Conservation (phyloP, 1,284 basidiomycete species). For the Takashimella koratensis region DNA sequence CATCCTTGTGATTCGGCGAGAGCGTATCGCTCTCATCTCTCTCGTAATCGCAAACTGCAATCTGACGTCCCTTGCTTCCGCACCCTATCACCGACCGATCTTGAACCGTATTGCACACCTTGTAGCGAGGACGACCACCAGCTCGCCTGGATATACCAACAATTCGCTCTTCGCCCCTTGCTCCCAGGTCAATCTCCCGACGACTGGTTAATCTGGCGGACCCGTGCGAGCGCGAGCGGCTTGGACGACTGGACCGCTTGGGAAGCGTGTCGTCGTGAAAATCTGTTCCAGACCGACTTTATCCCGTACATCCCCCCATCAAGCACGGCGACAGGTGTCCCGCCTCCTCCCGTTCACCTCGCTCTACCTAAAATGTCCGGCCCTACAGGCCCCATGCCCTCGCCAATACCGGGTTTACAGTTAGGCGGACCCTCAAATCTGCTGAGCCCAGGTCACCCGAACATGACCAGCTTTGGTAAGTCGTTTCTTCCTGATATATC, state of each 20-base stretch:
- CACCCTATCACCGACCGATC: not conserved
- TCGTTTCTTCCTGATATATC: no score
- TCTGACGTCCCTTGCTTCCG: not conserved
- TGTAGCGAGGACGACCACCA: conserved; percentile 13
- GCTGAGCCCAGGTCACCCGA: no score
- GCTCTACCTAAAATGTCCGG: no score
- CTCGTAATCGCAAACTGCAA: not conserved
- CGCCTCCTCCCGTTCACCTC: no score
- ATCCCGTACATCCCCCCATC: no score
- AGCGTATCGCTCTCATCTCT: no score
- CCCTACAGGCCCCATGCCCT: no score
- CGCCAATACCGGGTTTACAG: no score
- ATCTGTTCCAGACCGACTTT: not conserved
- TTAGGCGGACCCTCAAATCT: no score
- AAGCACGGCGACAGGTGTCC: no score
- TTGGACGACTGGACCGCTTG: conserved; percentile 22
- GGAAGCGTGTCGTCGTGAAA: not conserved
- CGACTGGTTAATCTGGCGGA: conserved; percentile 27
- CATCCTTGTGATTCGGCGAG: conserved; percentile 1
- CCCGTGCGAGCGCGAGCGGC: conserved; percentile 18
- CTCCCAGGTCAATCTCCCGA: conserved; percentile 16
- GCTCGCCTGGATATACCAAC: conserved; percentile 22
- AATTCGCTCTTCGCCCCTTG: conserved; percentile 17
- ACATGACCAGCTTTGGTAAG: no score
- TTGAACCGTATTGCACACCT: not conserved